Conservation (phyloP, 352 stramenopile species). For the Salisapilia sapeloensis region DNA sequence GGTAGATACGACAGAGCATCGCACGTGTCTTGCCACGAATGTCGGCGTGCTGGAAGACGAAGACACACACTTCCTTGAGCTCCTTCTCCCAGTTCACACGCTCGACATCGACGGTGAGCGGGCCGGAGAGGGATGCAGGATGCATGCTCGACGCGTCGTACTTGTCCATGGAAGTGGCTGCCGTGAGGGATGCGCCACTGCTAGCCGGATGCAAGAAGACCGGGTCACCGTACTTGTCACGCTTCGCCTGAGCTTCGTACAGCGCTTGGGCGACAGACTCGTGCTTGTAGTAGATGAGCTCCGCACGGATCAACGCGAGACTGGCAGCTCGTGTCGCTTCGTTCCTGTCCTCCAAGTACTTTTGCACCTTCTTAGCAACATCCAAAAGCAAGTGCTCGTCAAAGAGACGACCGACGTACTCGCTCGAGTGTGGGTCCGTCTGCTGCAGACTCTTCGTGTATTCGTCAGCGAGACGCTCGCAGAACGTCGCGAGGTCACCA, state of each 20-base stretch:
- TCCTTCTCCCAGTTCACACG: conserved; percentile 64
- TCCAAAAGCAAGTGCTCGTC: conserved; percentile 87
- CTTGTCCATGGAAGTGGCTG: conserved; percentile 18
- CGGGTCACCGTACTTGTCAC: conserved; percentile 71
- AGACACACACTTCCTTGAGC: conserved; percentile 81
- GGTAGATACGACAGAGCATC: conserved; percentile 98
- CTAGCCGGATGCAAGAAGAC: conserved; percentile 78
- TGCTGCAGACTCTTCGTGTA: conserved; percentile 97
- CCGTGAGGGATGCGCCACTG: conserved; percentile 23
- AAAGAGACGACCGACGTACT: conserved; percentile 89
- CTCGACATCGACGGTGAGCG: conserved; percentile 40
- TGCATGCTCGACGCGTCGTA: conserved; percentile 51
- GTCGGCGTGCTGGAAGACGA: conserved; percentile 88
- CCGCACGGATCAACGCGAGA: conserved; percentile 84
- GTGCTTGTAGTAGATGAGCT: conserved; percentile 97
- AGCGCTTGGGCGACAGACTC: conserved; percentile 80
- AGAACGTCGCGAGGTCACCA: conserved; percentile 74
- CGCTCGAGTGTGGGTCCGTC: conserved; percentile 89
- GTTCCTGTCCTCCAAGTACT: conserved; percentile 80
- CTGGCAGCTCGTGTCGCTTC: conserved; percentile 64
- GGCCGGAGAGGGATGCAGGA: conserved; percentile 53
- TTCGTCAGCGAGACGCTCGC: conserved; percentile 91
- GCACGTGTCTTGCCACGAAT: conserved; percentile 88
- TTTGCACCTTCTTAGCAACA: conserved; percentile 73
- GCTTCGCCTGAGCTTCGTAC: conserved; percentile 62